Evolutionary conservation across 2,329 filamentous ascomycete genomes (phyloP), one percentile per base, ranked within the genome.

Genomic region (Aspergillus sp.): DNA sequence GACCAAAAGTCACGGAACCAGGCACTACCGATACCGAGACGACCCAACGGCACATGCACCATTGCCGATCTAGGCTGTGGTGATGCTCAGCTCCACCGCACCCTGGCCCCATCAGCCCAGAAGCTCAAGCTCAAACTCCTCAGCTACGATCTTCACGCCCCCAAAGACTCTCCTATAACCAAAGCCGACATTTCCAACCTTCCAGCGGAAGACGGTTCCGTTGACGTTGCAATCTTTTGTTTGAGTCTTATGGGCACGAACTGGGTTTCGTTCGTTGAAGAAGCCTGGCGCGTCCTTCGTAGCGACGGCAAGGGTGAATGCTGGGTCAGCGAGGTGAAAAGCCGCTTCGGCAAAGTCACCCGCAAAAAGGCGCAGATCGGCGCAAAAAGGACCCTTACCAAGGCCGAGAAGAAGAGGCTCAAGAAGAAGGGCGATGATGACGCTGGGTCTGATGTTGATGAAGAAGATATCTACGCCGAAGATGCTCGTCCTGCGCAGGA

Each of bases 191-290:
- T 98, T 56, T 90, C 93, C 31, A 85, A 90, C 62, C 82, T 99
- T 1, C 94, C 94, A 0, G 81, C 97, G 0, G 81, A 82, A 5
- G 88, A 93, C 68, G 89, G 87, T 49, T 88, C 85, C 64, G 88
- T 93, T 64, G 93, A 99, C 76, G 84, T 99, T 5, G 91, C 91
- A 53, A 89, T 99, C 68, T 98, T 98, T 82, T 99, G 95, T 77
- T 85, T 99, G 34, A 95, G 94, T 54, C 86, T 99, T 62, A 99
- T 99, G 95, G 95, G 95, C 73, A 99, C 95, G 59, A 99, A 99
- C 80, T 99, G 95, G 94, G 86, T 96, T 57, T 89, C 92, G 70
- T 98, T 99, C 76, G 86, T 99, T 71, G 95, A 98, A 79, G 95
- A 99, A 80, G 94, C 94, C 15, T 96, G 92, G 82, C 89, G 95